A percentile compares a stretch with the other conserved stretches of the same genome.
Conservation (phyloP, 192 early-diverging fungal genomes). For the Rhizophagus sp. region DNA sequence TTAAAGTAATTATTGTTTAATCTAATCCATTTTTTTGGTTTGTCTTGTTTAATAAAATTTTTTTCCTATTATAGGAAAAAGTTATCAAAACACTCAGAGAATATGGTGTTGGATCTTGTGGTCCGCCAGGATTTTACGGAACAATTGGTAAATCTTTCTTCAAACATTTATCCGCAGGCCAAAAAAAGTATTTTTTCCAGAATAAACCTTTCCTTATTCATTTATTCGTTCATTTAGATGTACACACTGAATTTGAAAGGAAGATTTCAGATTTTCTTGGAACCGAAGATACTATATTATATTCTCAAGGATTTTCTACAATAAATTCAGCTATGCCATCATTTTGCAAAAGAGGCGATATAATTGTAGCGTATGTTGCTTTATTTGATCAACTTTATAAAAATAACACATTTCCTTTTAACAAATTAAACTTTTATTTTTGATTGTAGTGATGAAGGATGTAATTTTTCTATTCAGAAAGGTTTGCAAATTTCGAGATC, state of each 20-base stretch:
- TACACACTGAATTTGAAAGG: conserved; percentile 92
- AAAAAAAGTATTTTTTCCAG: no score
- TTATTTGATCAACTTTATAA: background rate
- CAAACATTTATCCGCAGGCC: background rate
- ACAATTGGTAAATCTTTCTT: conserved; percentile 49
- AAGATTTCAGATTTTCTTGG: conserved; percentile 85
- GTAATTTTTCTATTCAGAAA: conserved; percentile 87
- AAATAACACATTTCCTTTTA: conserved; percentile 1
- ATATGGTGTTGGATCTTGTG: conserved; percentile 66
- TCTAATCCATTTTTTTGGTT: background rate
- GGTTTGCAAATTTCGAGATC: conserved; percentile 89
- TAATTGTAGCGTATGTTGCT: conserved; percentile 78
- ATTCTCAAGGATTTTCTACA: conserved; percentile 93
- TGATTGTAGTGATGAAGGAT: conserved; percentile 76
- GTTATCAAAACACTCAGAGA: conserved; percentile 79
- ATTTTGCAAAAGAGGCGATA: conserved; percentile 95
- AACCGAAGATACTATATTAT: conserved; percentile 84
- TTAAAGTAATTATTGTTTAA: conserved; percentile 49
- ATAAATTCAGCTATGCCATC: conserved; percentile 91
- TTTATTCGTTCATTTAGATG: conserved; percentile 56
- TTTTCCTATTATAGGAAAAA: conserved; percentile 53
- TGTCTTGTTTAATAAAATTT: background rate
- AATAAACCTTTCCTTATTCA: background rate
- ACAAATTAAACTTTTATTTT: conserved; percentile 5
- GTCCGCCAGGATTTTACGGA: conserved; percentile 94